Conservation (phyloP, 768 basidiomycete species). For the Astraeus odoratus region DNA sequence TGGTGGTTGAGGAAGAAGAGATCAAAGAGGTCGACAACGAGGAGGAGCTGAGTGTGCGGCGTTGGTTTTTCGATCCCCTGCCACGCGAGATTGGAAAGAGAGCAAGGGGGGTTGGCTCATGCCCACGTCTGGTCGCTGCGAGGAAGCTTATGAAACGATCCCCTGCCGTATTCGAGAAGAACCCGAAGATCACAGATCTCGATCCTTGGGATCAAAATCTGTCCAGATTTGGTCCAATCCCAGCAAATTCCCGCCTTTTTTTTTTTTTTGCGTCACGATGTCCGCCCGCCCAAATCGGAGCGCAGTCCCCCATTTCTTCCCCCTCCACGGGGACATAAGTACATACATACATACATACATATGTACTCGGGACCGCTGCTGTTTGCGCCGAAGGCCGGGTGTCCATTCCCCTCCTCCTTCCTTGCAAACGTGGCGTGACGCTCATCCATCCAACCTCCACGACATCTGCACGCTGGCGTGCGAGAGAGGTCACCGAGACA, state of each 20-base stretch:
- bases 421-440: too few species aligned
- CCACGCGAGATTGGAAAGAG: slow-evolving; percentile 39
- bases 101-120: slow-evolving; percentile 31
- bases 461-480: too few species aligned
- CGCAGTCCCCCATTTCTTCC: slow-evolving; percentile 9
- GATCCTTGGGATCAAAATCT: not conserved
- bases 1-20: slow-evolving; percentile 17
- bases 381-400: too few species aligned
- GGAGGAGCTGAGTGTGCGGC: slow-evolving; percentile 11
- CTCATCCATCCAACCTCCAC: too few species aligned
- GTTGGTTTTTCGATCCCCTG: slow-evolving; percentile 29
- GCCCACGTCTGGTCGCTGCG: slow-evolving; percentile 30
- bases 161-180: slow-evolving; percentile 11
- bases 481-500: too few species aligned
- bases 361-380: not conserved
- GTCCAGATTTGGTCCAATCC: slow-evolving; percentile 1
- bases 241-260: not conserved
- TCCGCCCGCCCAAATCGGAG: slow-evolving; percentile 24
- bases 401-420: too few species aligned
- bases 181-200: slow-evolving; percentile 28
- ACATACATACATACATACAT: too few species aligned
- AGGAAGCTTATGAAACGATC: slow-evolving; percentile 27
- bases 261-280: not conserved
- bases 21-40: slow-evolving; percentile 21
- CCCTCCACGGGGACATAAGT: too few species aligned